These are phyloP conservation scores for Naganishia antarctica DNA, from an alignment of 768 basidiomycete species.

Conservation along the genomic window DNA sequence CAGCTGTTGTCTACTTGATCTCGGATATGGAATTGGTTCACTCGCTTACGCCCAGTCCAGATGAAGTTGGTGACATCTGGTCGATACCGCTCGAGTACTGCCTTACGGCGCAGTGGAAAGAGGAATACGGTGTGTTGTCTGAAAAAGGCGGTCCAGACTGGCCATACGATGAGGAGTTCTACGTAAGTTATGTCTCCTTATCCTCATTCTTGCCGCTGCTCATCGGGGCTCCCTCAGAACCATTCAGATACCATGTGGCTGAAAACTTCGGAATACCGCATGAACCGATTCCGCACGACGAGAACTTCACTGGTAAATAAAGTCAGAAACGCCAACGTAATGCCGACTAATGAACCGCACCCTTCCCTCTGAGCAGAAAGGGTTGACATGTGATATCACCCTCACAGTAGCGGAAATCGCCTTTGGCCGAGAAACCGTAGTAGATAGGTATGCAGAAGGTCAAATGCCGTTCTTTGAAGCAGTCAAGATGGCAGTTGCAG, in stretches of 20 bases:
- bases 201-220: background rate
- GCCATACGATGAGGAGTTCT: conserved; percentile 67
- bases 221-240: conserved; percentile 51
- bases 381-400: conserved; percentile 60
- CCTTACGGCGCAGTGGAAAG: conserved; percentile 52
- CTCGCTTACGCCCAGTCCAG: conserved; percentile 57
- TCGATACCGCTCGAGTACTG: conserved; percentile 65
- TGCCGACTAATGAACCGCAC: background rate
- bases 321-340: too few species aligned
- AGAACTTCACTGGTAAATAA: conserved; percentile 58
- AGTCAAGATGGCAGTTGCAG: conserved; percentile 28
- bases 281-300: conserved; percentile 74
- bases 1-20: conserved; percentile 66
- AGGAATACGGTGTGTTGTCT: conserved; percentile 55
- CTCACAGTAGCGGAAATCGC: conserved; percentile 67
- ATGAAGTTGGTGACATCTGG: conserved; percentile 73
- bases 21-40: conserved; percentile 57
- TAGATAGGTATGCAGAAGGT: conserved; percentile 59
- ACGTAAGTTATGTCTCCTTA: conserved; percentile 56
- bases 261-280: conserved; percentile 60
- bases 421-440: conserved; percentile 56
- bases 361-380: conserved; percentile 22
- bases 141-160: conserved; percentile 65
- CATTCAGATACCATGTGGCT: conserved; percentile 59
- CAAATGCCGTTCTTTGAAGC: conserved; percentile 50